phyloP scores from a whole-genome alignment of 352 stramenopile genomes.

The Discostella stelligera region DNA sequence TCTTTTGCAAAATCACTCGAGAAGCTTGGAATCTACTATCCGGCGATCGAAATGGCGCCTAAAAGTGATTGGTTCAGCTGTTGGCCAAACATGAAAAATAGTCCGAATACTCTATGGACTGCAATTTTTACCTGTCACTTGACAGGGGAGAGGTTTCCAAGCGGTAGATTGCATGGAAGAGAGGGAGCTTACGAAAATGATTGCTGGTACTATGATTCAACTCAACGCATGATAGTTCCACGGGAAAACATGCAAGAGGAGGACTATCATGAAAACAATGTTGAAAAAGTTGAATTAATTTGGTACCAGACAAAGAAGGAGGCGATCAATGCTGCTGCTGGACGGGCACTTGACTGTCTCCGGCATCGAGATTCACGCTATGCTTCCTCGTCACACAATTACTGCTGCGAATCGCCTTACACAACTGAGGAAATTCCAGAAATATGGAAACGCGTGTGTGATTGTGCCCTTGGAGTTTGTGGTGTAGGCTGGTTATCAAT shows the following conservation, averaged over 20 bases:
- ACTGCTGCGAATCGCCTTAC: constrained; percentile 39
- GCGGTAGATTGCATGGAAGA: constrained; percentile 20
- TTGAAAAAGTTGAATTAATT: constrained; percentile 27
- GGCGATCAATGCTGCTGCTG: constrained; percentile 36
- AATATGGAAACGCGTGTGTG: constrained; percentile 28
- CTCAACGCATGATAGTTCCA: constrained; percentile 16
- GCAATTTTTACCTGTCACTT: constrained; percentile 46
- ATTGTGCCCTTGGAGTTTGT: constrained; percentile 10
- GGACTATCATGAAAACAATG: not conserved
- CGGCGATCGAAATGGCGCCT: constrained; percentile 15
- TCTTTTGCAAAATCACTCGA: constrained; percentile 12
- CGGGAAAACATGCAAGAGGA: not conserved
- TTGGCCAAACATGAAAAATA: constrained; percentile 18
- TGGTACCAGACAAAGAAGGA: constrained; percentile 48
- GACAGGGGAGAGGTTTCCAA: constrained; percentile 38
- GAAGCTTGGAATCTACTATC: constrained; percentile 8
- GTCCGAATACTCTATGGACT: constrained; percentile 20
- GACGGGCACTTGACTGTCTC: constrained; percentile 37
- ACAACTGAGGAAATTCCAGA: constrained; percentile 8
- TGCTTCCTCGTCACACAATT: not conserved
- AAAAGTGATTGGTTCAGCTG: constrained; percentile 12
- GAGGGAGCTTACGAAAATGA: constrained; percentile 18
- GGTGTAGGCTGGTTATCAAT: constrained; percentile 5
- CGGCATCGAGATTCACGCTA: constrained; percentile 2
- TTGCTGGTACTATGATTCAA: constrained; percentile 31